Conservation (phyloP, 805 yeast species). For the Saturnispora saitoi region DNA sequence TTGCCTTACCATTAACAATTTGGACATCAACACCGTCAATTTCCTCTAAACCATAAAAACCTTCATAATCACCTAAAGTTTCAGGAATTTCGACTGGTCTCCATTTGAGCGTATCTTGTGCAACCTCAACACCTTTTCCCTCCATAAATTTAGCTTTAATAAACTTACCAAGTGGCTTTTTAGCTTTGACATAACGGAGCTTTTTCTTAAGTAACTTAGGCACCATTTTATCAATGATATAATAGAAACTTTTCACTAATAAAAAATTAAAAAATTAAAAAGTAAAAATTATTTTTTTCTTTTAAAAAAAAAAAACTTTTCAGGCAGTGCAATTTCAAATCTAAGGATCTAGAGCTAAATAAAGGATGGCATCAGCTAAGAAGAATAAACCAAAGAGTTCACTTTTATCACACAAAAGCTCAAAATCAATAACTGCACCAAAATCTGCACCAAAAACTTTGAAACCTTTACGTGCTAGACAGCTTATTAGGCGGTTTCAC, state of each 20-base stretch:
- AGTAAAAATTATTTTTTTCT: not conserved
- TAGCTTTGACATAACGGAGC: not conserved
- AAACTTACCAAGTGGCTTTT: constrained; percentile 4
- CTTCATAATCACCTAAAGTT: constrained; percentile 78
- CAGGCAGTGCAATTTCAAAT: constrained; percentile 2
- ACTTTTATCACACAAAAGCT: not conserved
- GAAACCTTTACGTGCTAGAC: constrained; percentile 66
- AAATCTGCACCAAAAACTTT: constrained; percentile 34
- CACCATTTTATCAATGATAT: not conserved
- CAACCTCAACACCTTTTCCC: constrained; percentile 19
- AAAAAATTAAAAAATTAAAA: constrained; percentile 4
- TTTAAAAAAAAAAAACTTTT: not conserved
- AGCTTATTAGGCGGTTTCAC: constrained; percentile 71
- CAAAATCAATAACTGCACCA: not conserved
- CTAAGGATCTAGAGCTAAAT: constrained; percentile 12
- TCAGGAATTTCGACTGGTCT: constrained; percentile 76
- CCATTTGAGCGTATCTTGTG: constrained; percentile 57
- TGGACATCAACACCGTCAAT: constrained; percentile 87
- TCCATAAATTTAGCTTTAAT: constrained; percentile 3
- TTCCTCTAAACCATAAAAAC: constrained; percentile 89
- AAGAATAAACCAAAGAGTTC: not conserved
- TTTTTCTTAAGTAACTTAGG: constrained; percentile 6
- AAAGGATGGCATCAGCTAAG: constrained; percentile 16
- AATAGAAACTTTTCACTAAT: not conserved
- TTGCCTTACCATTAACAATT: constrained; percentile 57